phyloP scores from a whole-genome alignment of 1,284 basidiomycete genomes.

The Sporisorium graminicola region DNA sequence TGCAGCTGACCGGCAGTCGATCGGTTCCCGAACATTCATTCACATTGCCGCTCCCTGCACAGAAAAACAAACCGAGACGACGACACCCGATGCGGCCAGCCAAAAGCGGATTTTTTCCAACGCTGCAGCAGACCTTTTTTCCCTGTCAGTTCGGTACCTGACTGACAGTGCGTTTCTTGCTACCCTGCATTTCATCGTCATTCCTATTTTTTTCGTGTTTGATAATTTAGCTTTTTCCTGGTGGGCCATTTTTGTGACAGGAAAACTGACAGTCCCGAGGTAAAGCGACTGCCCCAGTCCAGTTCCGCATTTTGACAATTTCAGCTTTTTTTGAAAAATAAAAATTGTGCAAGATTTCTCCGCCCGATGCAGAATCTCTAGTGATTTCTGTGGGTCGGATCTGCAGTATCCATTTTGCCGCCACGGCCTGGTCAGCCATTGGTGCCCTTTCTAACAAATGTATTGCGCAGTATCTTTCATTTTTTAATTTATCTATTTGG shows the following conservation, averaged over 20 bases:
- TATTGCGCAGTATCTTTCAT: too few relatives aligned
- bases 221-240: not conserved
- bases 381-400: too few relatives aligned
- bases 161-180: conserved; percentile 4
- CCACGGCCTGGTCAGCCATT: too few relatives aligned
- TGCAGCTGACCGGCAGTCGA: not conserved
- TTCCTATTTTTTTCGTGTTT: not conserved
- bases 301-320: conserved; percentile 10
- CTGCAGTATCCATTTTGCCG: too few relatives aligned
- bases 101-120: not conserved
- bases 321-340: not conserved
- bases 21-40: not conserved
- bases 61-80: not conserved
- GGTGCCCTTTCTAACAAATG: too few relatives aligned
- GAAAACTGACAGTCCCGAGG: not conserved
- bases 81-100: conserved; percentile 4
- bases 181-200: conserved; percentile 6
- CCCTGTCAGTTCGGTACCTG: conserved; percentile 2
- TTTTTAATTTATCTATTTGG: not conserved
- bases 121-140: not conserved
- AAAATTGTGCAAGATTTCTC: not conserved
- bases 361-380: conserved; percentile 9
- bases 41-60: not conserved
- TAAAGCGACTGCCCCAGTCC: not conserved
- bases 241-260: not conserved